Conservation (phyloP, 2,329 filamentous ascomycete species). For the Scytalidium sp. region DNA sequence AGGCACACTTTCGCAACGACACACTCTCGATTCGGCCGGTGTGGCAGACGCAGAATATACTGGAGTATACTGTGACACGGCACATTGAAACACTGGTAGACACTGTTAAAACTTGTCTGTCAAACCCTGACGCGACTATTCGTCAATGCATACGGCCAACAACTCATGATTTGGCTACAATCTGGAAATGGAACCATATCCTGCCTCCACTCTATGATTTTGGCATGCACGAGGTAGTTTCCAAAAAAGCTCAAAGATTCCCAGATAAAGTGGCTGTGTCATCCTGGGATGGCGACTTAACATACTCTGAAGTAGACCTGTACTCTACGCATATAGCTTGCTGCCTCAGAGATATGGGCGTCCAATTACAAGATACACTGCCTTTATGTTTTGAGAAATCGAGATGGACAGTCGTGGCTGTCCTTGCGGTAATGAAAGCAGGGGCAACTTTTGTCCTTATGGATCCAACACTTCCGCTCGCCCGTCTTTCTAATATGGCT, state of each 20-base stretch:
- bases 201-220: slow-evolving; percentile 39
- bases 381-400: slow-evolving; percentile 15
- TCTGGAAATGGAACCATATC: slow-evolving; percentile 46
- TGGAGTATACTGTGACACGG: slow-evolving; percentile 38
- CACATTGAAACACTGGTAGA: slow-evolving; percentile 41
- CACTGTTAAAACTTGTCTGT: slow-evolving; percentile 32
- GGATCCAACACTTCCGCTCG: slow-evolving; percentile 22
- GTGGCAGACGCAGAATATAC: slow-evolving; percentile 38
- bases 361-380: slow-evolving; percentile 14
- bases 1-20: slow-evolving; percentile 24
- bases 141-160: slow-evolving; percentile 29
- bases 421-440: slow-evolving; percentile 27
- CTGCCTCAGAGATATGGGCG: slow-evolving; percentile 12
- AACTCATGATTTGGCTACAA: slow-evolving; percentile 37
- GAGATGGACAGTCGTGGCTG: slow-evolving; percentile 9
- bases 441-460: slow-evolving; percentile 24
- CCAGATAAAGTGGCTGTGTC: slow-evolving; percentile 32
- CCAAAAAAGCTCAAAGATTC: slow-evolving; percentile 31
- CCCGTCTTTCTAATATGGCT: slow-evolving; percentile 22
- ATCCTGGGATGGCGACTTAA: slow-evolving; percentile 28
- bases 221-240: slow-evolving; percentile 46
- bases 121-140: slow-evolving; percentile 26
- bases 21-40: slow-evolving; percentile 34
- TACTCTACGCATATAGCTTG: slow-evolving; percentile 17
- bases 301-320: slow-evolving; percentile 19